These are phyloP conservation scores for Funneliformis caledonium DNA, from an alignment of 371 early-diverging fungal genomes.

Conservation along the genomic window DNA sequence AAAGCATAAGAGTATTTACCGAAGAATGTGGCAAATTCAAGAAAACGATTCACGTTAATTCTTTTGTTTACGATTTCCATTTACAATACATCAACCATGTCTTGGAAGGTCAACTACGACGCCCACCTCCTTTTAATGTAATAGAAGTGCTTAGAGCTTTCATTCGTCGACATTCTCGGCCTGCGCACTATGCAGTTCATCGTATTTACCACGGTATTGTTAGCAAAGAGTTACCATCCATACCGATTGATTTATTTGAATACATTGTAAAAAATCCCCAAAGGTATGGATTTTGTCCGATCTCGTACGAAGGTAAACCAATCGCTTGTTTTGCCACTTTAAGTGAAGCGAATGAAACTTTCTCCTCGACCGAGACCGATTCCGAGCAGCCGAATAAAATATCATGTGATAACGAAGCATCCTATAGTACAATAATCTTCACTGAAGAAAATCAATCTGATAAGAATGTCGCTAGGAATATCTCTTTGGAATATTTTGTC, in stretches of 20 bases:
- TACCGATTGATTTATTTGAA: conserved; percentile 57
- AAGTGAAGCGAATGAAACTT: conserved; percentile 34
- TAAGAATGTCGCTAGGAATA: neutral
- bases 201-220: conserved; percentile 60
- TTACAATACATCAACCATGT: conserved; percentile 68
- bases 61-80: conserved; percentile 84
- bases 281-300: conserved; percentile 61
- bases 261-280: conserved; percentile 71
- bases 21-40: conserved; percentile 74
- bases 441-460: conserved; percentile 13
- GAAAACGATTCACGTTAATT: conserved; percentile 74
- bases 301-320: conserved; percentile 45
- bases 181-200: conserved; percentile 68
- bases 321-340: conserved; percentile 48
- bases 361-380: neutral
- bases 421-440: conserved; percentile 2
- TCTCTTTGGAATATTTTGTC: conserved; percentile 28
- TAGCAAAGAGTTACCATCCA: conserved; percentile 48
- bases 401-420: neutral
- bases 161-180: conserved; percentile 60
- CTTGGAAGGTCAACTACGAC: conserved; percentile 50
- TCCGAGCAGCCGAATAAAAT: neutral
- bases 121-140: conserved; percentile 59
- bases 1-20: conserved; percentile 65
- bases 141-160: conserved; percentile 68